Base-by-base conservation (phyloP, 495 filamentous ascomycete species). In the Penicillium parvum region DNA sequence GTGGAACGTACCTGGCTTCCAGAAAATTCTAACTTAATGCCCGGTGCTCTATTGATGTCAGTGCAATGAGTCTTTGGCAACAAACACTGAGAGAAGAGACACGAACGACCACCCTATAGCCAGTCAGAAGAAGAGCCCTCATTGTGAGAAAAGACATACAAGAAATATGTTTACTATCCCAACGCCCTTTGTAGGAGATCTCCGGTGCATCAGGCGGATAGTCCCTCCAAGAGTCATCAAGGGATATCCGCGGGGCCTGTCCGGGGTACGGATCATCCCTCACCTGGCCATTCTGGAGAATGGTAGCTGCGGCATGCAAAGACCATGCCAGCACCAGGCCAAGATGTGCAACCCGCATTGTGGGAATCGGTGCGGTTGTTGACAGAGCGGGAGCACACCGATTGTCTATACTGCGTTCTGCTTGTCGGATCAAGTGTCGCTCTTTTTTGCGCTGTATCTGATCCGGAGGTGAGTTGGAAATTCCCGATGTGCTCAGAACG, bases 131-230 rank as follows among this genome's bases (percentile, higher is more conserved):
- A 12, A 42, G 15, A 34, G 22, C 32, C 11, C 10, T 44, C 8
- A 21, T 20, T n/a, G 28, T 3, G 1, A 14, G 12, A 26, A 1
- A 20, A 11, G 19, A 76, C 79, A 69, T 82, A 78, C 78, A 86
- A 2, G 79, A 84, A 35, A 82, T 72, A 47, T 80, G 69, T 40
- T 79, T 71, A 14, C 75, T 78, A 62, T 85, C 81, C 82, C 82
- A 85, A 32, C 82, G 69, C 3, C 82, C 82, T 52, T 84, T 82
- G 64, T 84, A 85, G 0, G 78, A 77, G n/a, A 86, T 66, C 50
- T 85, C 79, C 2, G 67, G 53, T 0, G 75, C 71, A 57, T 79
- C 69, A 1, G 77, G 67, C 4, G 61, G 62, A 50, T 83, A 86
- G 2, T 62, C 78, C 16, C 45, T 68, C 73, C 73, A 75, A 18